phyloP scores from a whole-genome alignment of 257 asterid genomes.

The Solanum okadae region DNA sequence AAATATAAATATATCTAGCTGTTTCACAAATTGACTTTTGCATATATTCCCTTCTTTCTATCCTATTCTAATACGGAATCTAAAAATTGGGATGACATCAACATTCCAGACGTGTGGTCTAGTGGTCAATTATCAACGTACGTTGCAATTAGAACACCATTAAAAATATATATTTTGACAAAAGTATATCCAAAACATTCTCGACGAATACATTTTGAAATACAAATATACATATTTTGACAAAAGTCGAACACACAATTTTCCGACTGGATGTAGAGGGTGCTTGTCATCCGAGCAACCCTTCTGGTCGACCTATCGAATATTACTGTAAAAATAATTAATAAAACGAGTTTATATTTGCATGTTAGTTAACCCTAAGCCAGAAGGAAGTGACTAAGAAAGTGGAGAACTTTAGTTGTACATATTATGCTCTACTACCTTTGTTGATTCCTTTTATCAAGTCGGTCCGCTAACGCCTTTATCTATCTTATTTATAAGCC shows the following conservation, averaged over 20 bases:
- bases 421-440: not conserved
- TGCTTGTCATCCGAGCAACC: no score
- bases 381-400: not conserved
- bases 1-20: not conserved
- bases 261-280: rapidly evolving
- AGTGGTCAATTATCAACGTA: not conserved
- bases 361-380: not conserved
- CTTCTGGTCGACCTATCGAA: no score
- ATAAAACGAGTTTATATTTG: not conserved
- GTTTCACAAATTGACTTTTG: not conserved
- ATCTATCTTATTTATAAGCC: no score
- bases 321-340: no score
- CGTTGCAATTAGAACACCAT: rapidly evolving
- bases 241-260: no score
- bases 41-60: not conserved
- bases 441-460: not conserved
- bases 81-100: not conserved
- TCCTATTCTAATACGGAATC: not conserved
- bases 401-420: not conserved
- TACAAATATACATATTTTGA: no score
- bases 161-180: not conserved
- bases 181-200: no score
- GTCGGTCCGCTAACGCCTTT: no score
- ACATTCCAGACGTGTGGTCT: no score
- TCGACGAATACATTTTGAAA: no score